phyloP scores from a whole-genome alignment of 148 eudicot genomes.

The Cornus kousa region DNA sequence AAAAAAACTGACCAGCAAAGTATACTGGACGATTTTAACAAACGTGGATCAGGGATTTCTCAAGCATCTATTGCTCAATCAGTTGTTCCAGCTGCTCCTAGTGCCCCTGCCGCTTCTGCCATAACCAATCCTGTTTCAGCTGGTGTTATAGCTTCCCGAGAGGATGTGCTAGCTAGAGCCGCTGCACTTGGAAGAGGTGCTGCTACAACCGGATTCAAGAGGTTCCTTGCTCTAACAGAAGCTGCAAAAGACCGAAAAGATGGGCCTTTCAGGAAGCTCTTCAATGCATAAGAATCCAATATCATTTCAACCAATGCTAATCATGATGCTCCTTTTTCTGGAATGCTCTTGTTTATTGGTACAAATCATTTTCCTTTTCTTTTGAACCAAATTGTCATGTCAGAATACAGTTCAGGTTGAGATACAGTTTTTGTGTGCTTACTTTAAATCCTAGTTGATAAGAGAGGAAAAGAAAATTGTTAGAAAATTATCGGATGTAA shows the following conservation, averaged over 20 bases:
- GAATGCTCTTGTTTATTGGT: no score
- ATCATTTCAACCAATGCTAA: no score
- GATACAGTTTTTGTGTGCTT: no score
- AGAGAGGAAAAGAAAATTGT: no score
- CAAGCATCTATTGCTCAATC: constrained; percentile 48
- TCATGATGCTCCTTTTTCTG: no score
- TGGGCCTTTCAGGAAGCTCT: constrained; percentile 89
- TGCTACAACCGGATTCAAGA: constrained; percentile 85
- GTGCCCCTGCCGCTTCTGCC: constrained; percentile 32
- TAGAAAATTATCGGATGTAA: no score
- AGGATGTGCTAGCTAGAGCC: constrained; percentile 90
- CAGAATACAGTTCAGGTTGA: no score
- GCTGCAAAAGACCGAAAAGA: constrained; percentile 93
- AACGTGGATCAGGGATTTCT: constrained; percentile 69
- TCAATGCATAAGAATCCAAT: constrained; percentile 46
- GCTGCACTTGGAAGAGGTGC: constrained; percentile 98
- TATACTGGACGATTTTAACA: constrained; percentile 88
- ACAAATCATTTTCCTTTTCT: no score
- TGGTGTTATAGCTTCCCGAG: constrained; percentile 60
- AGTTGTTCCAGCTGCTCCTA: constrained; percentile 25
- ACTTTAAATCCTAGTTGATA: no score
- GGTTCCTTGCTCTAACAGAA: constrained; percentile 91
- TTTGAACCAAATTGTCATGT: no score
- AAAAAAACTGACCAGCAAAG: constrained; percentile 86
- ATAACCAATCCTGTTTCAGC: constrained; percentile 30